Conservation (phyloP, 192 early-diverging fungal species). For the Umbelopsis sp. region DNA sequence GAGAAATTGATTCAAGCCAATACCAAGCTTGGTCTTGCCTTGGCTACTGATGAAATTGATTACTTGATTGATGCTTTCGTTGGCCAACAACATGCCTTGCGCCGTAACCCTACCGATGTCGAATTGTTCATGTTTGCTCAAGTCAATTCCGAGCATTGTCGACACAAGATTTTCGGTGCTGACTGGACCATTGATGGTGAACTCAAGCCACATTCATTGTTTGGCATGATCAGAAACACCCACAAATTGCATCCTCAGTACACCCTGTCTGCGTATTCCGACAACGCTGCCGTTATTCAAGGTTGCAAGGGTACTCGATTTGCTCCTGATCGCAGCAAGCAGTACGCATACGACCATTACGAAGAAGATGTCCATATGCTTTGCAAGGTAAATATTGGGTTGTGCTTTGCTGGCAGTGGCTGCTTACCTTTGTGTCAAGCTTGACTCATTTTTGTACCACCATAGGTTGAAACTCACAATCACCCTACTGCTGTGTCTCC, state of each 20-base stretch:
- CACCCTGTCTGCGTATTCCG: constrained; percentile 95
- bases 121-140: constrained; percentile 99
- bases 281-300: constrained; percentile 96
- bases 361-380: constrained; percentile 86
- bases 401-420: too few species aligned
- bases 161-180: constrained; percentile 99
- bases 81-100: constrained; percentile 55
- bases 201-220: constrained; percentile 80
- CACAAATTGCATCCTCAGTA: constrained; percentile 78
- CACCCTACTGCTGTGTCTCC: constrained; percentile 99
- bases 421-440: background rate
- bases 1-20: constrained; percentile 80
- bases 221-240: constrained; percentile 96
- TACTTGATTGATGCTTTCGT: constrained; percentile 89
- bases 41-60: constrained; percentile 96
- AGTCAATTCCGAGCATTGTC: constrained; percentile 99
- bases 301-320: constrained; percentile 70
- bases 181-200: constrained; percentile 95
- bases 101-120: constrained; percentile 94
- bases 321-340: constrained; percentile 44
- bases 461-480: constrained; percentile 96
- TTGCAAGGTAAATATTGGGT: constrained; percentile 61
- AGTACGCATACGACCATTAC: constrained; percentile 62
- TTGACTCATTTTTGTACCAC: constrained; percentile 10
- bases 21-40: constrained; percentile 87